Conservation (phyloP, 768 basidiomycete species). For the Pholiota molesta region DNA sequence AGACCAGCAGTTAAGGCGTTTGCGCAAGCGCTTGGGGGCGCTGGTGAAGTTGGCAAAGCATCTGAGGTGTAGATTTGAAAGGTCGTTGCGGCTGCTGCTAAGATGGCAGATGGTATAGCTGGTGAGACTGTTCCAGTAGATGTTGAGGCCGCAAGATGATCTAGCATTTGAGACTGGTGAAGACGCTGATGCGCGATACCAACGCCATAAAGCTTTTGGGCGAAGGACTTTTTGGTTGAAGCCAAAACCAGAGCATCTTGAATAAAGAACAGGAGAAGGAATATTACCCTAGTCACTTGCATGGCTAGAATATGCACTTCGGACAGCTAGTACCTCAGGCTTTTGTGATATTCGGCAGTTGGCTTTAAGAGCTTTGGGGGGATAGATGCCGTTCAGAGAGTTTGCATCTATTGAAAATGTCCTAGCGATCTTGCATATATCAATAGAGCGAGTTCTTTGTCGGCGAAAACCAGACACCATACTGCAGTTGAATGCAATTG, state of each 20-base stretch:
- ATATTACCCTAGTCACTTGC: not conserved
- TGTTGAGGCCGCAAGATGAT: slow-evolving; percentile 2
- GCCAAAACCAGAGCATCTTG: not conserved
- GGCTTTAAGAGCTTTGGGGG: not conserved
- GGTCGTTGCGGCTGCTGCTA: not conserved
- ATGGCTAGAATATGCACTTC: not conserved
- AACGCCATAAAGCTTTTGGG: slow-evolving; percentile 4
- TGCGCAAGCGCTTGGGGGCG: slow-evolving; percentile 13
- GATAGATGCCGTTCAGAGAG: not conserved
- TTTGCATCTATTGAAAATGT: not conserved
- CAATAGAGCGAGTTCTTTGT: not conserved
- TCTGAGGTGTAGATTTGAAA: slow-evolving; percentile 14
- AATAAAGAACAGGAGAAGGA: not conserved
- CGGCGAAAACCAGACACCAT: slow-evolving; percentile 3
- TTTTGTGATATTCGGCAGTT: not conserved
- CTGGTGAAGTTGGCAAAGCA: slow-evolving; percentile 13
- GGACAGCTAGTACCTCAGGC: not conserved
- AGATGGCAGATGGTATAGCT: not conserved
- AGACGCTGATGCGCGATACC: not conserved
- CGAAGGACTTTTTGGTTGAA: not conserved
- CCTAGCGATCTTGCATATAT: not conserved
- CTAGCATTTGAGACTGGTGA: slow-evolving; percentile 6
- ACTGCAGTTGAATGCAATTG: not conserved
- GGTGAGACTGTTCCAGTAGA: slow-evolving; percentile 15
- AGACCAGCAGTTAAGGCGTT: slow-evolving; percentile 12